These are phyloP conservation scores for Suillus decipiens DNA, from an alignment of 768 basidiomycete genomes.

Conservation along the genomic window DNA sequence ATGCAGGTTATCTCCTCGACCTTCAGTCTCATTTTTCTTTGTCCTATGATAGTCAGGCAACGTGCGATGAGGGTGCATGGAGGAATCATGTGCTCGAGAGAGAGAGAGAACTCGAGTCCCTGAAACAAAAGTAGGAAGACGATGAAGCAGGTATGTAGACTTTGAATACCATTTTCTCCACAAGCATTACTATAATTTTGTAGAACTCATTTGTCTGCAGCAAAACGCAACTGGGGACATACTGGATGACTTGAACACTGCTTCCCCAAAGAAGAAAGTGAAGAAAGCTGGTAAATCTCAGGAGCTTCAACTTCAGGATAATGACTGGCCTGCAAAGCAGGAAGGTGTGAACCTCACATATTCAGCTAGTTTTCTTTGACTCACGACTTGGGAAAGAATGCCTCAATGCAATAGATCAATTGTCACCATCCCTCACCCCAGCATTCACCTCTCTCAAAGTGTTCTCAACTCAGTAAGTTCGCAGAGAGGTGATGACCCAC, in stretches of 20 bases:
- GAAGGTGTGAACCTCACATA: slow-evolving; percentile 15
- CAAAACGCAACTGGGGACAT: slow-evolving; percentile 18
- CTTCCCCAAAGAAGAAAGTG: slow-evolving; percentile 29
- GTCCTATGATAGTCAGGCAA: slow-evolving; percentile 1
- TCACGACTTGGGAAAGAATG: slow-evolving; percentile 17
- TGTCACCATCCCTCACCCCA: slow-evolving; percentile 24
- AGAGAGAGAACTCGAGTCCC: slow-evolving; percentile 23
- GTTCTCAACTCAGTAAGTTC: slow-evolving; percentile 13
- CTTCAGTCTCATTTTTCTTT: slow-evolving; percentile 27
- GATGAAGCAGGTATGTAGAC: slow-evolving; percentile 25
- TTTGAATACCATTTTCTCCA: neutral
- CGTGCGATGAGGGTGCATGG: slow-evolving; percentile 17
- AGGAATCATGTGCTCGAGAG: slow-evolving; percentile 32
- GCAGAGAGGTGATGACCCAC: neutral
- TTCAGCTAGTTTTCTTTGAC: neutral
- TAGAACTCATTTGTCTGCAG: slow-evolving; percentile 26
- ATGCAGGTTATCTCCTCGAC: slow-evolving; percentile 29
- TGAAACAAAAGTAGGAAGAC: slow-evolving; percentile 24
- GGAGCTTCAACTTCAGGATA: slow-evolving; percentile 7
- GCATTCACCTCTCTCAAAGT: slow-evolving; percentile 26
- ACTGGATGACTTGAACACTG: slow-evolving; percentile 15
- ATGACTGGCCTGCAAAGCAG: slow-evolving; percentile 25
- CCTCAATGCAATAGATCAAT: slow-evolving; percentile 25
- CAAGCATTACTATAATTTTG: neutral
- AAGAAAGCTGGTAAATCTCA: slow-evolving; percentile 25